Evolutionary conservation across 352 stramenopile species (phyloP), one percentile per base, ranked within the genome.

Genomic region (Phytopythium cucurbitacearum): DNA sequence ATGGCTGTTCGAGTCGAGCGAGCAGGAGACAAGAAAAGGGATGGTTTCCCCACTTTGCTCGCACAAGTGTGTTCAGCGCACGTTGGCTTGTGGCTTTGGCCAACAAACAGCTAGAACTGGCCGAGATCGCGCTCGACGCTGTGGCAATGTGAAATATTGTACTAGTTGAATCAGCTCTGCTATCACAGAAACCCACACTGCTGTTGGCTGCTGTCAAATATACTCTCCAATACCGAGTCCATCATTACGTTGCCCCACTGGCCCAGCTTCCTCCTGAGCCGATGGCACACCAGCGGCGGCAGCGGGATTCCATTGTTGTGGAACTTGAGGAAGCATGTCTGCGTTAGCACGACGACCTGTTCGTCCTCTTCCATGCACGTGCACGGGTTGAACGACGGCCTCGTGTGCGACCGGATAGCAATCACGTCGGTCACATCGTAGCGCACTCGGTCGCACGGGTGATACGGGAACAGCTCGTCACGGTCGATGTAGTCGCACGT

Each of bases 201-300:
- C 8, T 28, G 11, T 28, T 48, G 15, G 35, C 3, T 41, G 45
- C 0, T 40, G 45, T 13, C 13, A 5, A 63, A 62, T 2, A 69
- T 40, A n/a, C 57, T 40, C 46, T 69, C 62, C 46, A 59, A 40
- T 1, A 69, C 53, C 2, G 48, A 55, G n/a, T 40, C 36, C 35
- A 80, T 48, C 59, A 83, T 79, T 10, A 71, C 62, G 16, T 80
- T 68, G 4, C 68, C 63, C 69, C 70, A 84, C 21, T 68, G 64
- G 1, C 62, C 64, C 11, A 80, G 51, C 42, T 67, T 64, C 52
- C 83, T 72, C 3, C 70, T 65, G 0, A 75, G 48, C 12, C 66
- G 57, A 11, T 77, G 69, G 13, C 67, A 56, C 1, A 52, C 63
- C 12, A 59, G 44, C 3, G 53, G 49, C 3, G 69, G 42, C 1